Base-by-base conservation (phyloP, 2,329 filamentous ascomycete species). In the Colletotrichum sp. region DNA sequence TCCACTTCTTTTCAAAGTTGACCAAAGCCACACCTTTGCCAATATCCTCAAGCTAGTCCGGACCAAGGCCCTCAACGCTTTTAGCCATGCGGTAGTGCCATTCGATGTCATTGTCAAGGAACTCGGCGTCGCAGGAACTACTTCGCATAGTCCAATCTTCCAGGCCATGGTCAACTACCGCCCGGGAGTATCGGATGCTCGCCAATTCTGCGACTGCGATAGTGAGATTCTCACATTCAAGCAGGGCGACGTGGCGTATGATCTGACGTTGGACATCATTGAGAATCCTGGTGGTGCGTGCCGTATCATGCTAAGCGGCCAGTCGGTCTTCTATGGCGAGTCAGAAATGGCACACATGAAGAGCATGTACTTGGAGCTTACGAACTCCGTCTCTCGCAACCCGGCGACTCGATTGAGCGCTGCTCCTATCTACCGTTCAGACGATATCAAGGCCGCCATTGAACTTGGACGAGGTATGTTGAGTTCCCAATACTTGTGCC, bases 51-150 rank as follows among this genome's bases (percentile, higher is more conserved):
- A 24, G 36, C 10, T 32, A 28, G 28, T 63, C 13, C 68, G 57
- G 1, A 10, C 13, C 7, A 65, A 68, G n/a, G 9, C 24, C 3
- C 83, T 86, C 26, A 70, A 63, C 0, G 89, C 87, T 0, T 80
- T 91, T 0, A 77, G 74, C 0, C 81, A 90, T 78, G 88, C 89
- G 0, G 52, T 76, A 0, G 69, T 91, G 5, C 90, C 90, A 0
- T 89, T 90, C 68, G 86, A 90, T 59, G 81, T 87, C 0, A 76
- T 92, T 0, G 81, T 92, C 0, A 79, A 86, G 1, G 81, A 88
- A 30, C 80, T 91, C 2, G 80, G 83, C 4, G 82, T 88, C 1
- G 77, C 83, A 0, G 81, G 88, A 2, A 86, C 87, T 0, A 71
- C 84, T 0, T 75, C 81, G 0, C 78, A 86, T 66, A 86, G 77